A percentile compares a stretch with the other conserved stretches of the same genome.
Conservation (phyloP, 495 filamentous ascomycete genomes). For the Cercophora scortea region DNA sequence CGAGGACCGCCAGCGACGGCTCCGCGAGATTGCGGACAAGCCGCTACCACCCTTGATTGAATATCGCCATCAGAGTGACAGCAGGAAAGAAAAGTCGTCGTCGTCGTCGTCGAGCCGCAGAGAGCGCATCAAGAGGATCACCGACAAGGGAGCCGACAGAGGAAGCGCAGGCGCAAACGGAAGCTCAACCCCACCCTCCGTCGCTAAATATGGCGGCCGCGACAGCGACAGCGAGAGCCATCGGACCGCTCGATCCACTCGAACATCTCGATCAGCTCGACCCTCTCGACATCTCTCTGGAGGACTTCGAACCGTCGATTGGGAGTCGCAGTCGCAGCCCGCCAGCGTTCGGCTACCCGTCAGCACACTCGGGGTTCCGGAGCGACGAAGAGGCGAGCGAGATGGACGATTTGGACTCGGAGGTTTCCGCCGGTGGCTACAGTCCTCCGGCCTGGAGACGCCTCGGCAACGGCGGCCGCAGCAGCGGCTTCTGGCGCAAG, state of each 20-base stretch:
- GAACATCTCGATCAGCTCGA: constrained; percentile 45
- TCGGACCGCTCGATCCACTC: constrained; percentile 40
- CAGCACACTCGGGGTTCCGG: constrained; percentile 70
- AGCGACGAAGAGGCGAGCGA: constrained; percentile 37
- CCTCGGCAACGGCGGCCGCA: constrained; percentile 44
- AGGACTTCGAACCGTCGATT: constrained; percentile 59
- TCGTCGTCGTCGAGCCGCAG: background rate
- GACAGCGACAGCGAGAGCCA: constrained; percentile 40
- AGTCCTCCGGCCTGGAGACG: constrained; percentile 50
- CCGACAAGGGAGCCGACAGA: constrained; percentile 7
- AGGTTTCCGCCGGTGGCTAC: constrained; percentile 41
- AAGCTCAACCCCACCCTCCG: background rate
- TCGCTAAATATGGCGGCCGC: constrained; percentile 12
- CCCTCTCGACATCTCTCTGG: constrained; percentile 65
- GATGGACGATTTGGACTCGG: constrained; percentile 22
- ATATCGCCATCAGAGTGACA: background rate
- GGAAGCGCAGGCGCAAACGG: background rate
- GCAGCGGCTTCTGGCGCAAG: constrained; percentile 47
- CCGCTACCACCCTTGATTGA: constrained; percentile 1
- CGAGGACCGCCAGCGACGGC: constrained; percentile 5
- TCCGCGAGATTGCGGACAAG: background rate
- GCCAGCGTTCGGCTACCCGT: constrained; percentile 53
- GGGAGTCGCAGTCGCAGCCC: constrained; percentile 5
- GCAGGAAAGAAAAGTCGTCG: background rate
- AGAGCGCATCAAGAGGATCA: background rate